Conservation (phyloP, 1,284 basidiomycete genomes). For the Ganoderma lucidum region DNA sequence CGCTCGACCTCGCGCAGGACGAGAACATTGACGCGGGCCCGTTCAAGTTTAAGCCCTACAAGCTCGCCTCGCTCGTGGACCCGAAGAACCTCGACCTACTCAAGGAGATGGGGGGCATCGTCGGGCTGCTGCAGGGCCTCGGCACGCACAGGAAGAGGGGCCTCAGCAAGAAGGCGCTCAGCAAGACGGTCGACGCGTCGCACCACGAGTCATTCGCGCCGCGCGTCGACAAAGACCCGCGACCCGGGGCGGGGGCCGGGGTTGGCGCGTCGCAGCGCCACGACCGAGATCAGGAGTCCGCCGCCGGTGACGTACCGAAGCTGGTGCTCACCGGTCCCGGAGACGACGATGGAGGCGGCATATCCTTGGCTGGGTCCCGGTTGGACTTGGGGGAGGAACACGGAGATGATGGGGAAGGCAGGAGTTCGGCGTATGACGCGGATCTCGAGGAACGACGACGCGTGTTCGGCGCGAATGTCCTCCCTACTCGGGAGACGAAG, state of each 20-base stretch:
- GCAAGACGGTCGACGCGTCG: slow-evolving; percentile 21
- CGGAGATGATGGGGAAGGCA: slow-evolving; percentile 22
- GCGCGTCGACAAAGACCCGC: slow-evolving; percentile 23
- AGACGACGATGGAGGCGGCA: slow-evolving; percentile 38
- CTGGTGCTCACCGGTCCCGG: slow-evolving; percentile 55
- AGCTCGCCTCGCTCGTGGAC: slow-evolving; percentile 89
- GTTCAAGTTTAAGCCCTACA: slow-evolving; percentile 76
- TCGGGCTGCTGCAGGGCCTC: slow-evolving; percentile 75
- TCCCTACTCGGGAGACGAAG: slow-evolving; percentile 85
- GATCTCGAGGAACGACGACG: slow-evolving; percentile 70
- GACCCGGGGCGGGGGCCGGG: slow-evolving; percentile 37
- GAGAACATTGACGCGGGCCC: slow-evolving; percentile 74
- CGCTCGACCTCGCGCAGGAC: slow-evolving; percentile 57
- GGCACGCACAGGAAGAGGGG: slow-evolving; percentile 76
- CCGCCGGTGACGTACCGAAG: slow-evolving; percentile 42
- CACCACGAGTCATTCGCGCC: slow-evolving; percentile 22
- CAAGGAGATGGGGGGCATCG: slow-evolving; percentile 76
- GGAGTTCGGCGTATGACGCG: slow-evolving; percentile 58
- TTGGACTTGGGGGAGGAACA: slow-evolving; percentile 35
- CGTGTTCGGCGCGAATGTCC: slow-evolving; percentile 86
- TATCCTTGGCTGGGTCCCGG: slow-evolving; percentile 31
- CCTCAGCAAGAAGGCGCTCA: slow-evolving; percentile 43
- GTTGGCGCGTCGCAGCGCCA: slow-evolving; percentile 46
- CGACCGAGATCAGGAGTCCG: slow-evolving; percentile 39
- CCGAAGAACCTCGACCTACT: slow-evolving; percentile 83